Conservation (phyloP, 495 filamentous ascomycete species). For the Alectoria sarmentosa region DNA sequence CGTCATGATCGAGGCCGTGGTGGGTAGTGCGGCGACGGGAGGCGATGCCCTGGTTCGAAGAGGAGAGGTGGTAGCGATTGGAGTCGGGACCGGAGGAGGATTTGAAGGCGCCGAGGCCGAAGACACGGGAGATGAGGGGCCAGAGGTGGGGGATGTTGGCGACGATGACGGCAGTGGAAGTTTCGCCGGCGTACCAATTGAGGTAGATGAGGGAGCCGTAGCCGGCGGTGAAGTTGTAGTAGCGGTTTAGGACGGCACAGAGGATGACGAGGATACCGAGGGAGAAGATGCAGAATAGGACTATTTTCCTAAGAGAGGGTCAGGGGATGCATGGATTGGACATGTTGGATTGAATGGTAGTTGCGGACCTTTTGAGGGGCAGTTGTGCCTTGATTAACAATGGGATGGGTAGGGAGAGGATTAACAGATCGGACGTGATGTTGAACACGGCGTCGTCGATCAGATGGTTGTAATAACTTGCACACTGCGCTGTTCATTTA, state of each 20-base stretch:
- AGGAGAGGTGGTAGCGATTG: constrained; percentile 5
- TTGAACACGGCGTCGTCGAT: constrained; percentile 63
- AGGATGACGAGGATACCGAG: constrained; percentile 59
- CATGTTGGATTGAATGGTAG: neutral
- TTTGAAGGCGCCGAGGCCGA: constrained; percentile 43
- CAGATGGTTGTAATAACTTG: constrained; percentile 44
- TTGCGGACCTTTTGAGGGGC: constrained; percentile 29
- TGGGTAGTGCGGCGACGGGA: constrained; percentile 9
- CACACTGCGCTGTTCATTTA: constrained; percentile 21
- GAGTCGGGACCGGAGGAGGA: constrained; percentile 14
- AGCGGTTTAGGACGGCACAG: constrained; percentile 56
- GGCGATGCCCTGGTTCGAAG: neutral
- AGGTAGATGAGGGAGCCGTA: constrained; percentile 49
- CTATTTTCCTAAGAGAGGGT: constrained; percentile 38
- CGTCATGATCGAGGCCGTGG: constrained; percentile 14
- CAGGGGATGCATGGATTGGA: constrained; percentile 7
- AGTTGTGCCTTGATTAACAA: constrained; percentile 50
- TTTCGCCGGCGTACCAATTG: constrained; percentile 62
- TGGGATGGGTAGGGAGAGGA: constrained; percentile 54
- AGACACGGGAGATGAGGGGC: constrained; percentile 49
- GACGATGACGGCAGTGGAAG: constrained; percentile 54
- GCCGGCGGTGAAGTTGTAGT: constrained; percentile 54
- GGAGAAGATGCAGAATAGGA: constrained; percentile 43
- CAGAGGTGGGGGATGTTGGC: constrained; percentile 59
- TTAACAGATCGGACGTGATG: constrained; percentile 55